A percentile compares a stretch with the other conserved stretches of the same genome.
These are phyloP conservation scores for Oryza coarctata DNA, from an alignment of 176 grass and related monocot genomes.

Conservation along the genomic window DNA sequence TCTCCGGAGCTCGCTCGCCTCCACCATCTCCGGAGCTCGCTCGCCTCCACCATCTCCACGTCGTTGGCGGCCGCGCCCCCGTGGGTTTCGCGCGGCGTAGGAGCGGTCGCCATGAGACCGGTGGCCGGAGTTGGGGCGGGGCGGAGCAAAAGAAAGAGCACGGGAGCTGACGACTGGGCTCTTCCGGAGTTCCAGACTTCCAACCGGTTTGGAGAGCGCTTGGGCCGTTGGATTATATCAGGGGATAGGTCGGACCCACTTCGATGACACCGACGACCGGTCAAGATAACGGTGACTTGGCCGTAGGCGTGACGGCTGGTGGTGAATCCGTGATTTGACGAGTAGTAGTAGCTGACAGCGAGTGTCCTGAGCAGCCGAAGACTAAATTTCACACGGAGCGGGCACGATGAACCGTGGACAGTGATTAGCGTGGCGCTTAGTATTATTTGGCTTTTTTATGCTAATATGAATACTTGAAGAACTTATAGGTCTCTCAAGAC, in stretches of 20 bases:
- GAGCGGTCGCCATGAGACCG: slow-evolving; percentile 10
- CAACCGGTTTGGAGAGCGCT: not conserved
- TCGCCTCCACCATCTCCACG: slow-evolving; percentile 41
- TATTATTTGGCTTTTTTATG: too few relatives aligned
- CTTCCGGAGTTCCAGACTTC: not conserved
- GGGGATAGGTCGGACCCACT: too few relatives aligned
- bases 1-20: slow-evolving; percentile 40
- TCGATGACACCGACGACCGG: not conserved
- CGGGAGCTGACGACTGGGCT: not conserved
- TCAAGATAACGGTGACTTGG: not conserved
- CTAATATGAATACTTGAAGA: too few relatives aligned
- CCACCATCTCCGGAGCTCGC: slow-evolving; percentile 42
- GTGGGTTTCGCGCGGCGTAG: not conserved
- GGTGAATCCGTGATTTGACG: too few relatives aligned
- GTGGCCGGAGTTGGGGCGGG: not conserved
- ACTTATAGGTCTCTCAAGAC: too few relatives aligned
- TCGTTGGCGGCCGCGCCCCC: not conserved
- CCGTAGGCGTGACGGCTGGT: not conserved
- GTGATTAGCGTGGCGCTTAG: too few relatives aligned
- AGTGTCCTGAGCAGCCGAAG: too few relatives aligned
- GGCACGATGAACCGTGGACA: too few relatives aligned
- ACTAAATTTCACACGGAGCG: too few relatives aligned
- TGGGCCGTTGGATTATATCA: not conserved
- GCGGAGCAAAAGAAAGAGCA: not conserved
- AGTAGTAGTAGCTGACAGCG: too few relatives aligned